phyloP scores from a whole-genome alignment of 192 early-diverging fungal genomes.

The Backusella circina region DNA sequence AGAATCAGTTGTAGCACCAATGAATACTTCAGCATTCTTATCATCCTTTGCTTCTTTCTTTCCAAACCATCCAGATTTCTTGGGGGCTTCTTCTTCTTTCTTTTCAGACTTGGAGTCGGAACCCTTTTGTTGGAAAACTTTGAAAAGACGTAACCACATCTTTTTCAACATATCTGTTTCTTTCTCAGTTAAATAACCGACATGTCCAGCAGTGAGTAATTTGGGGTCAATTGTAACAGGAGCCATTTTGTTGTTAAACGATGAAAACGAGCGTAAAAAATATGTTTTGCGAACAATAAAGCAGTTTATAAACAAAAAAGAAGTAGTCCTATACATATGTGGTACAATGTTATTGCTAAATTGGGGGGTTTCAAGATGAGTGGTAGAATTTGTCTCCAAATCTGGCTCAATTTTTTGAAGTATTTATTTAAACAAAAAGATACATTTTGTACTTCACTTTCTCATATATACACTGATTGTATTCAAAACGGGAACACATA shows the following conservation, averaged over 20 bases:
- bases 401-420: slow-evolving; percentile 1
- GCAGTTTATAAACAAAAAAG: slow-evolving; percentile 8
- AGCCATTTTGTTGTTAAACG: slow-evolving; percentile 1
- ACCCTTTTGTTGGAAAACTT: slow-evolving; percentile 35
- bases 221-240: not conserved
- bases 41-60: not conserved
- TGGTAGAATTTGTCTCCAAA: slow-evolving; percentile 7
- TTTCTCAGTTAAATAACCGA: slow-evolving; percentile 36
- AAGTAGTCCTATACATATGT: slow-evolving; percentile 11
- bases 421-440: slow-evolving; percentile 3
- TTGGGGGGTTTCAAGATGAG: slow-evolving; percentile 11
- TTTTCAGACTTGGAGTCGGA: not conserved
- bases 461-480: not conserved
- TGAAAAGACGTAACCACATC: slow-evolving; percentile 43
- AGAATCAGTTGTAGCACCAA: slow-evolving; percentile 10
- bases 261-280: not conserved
- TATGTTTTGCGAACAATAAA: not conserved
- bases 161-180: slow-evolving; percentile 44
- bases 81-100: not conserved
- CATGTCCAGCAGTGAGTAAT: not conserved
- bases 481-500: not conserved
- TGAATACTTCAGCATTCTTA: not conserved
- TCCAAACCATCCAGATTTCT: slow-evolving; percentile 9
- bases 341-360: not conserved
- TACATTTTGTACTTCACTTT: not conserved